These are phyloP conservation scores for Farysia itapuensis DNA, from an alignment of 1,284 basidiomycete species.

Conservation along the genomic window DNA sequence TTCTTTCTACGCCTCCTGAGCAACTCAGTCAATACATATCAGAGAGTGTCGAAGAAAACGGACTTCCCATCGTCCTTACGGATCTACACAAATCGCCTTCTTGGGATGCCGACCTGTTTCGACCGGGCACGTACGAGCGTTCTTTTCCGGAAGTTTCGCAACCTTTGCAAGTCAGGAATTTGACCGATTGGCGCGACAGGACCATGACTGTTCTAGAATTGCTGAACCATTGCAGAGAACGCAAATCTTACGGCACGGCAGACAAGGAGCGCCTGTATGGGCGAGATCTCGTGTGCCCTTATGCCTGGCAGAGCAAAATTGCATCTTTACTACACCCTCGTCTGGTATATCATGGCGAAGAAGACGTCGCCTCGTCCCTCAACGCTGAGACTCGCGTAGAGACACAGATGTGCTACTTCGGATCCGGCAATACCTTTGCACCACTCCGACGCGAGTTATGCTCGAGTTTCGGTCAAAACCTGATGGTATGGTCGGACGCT, in stretches of 20 bases:
- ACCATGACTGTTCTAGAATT: not conserved
- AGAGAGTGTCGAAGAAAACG: slow-evolving; percentile 6
- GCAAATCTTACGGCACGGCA: not conserved
- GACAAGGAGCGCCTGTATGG: slow-evolving; percentile 12
- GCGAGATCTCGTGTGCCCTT: slow-evolving; percentile 4
- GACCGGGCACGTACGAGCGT: slow-evolving; percentile 2
- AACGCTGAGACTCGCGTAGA: not conserved
- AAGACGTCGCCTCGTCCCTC: slow-evolving; percentile 8
- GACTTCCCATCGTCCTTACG: slow-evolving; percentile 20
- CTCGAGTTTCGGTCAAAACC: slow-evolving; percentile 24
- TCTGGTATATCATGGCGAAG: slow-evolving; percentile 9
- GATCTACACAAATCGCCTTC: slow-evolving; percentile 12
- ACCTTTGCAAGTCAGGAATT: too few species aligned
- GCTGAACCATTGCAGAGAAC: slow-evolving; percentile 4
- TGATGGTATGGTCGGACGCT: slow-evolving; percentile 25
- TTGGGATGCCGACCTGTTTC: slow-evolving; percentile 15
- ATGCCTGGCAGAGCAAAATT: slow-evolving; percentile 2
- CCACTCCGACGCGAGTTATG: slow-evolving; percentile 16
- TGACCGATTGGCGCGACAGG: not conserved
- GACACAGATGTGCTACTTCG: slow-evolving; percentile 9
- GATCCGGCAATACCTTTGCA: slow-evolving; percentile 9
- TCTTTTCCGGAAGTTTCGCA: too few species aligned
- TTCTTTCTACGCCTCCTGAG: not conserved
- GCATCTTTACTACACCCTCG: slow-evolving; percentile 8
- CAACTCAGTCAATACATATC: slow-evolving; percentile 11